A percentile compares a stretch with the other conserved stretches of the same genome.
These are phyloP conservation scores for Volvox carteri DNA, from an alignment of 163 green algal species.

Conservation along the genomic window DNA sequence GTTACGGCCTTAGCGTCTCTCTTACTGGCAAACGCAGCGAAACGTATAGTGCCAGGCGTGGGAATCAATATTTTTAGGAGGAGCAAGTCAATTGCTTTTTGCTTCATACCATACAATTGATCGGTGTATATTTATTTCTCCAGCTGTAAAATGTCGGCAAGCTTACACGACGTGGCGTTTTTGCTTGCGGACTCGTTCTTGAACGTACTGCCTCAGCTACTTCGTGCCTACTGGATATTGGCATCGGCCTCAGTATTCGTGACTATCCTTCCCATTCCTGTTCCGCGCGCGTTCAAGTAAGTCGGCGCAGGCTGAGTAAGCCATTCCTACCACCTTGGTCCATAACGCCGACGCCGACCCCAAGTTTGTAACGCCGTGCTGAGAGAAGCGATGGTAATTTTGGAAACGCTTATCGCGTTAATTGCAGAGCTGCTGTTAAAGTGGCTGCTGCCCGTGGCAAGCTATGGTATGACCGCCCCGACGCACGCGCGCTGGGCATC, in stretches of 20 bases:
- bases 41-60: too few relatives aligned
- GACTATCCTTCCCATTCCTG: constrained; percentile 69
- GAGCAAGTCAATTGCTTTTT: too few relatives aligned
- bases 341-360: too few relatives aligned
- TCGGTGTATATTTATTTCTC: too few relatives aligned
- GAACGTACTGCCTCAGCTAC: constrained; percentile 42
- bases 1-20: too few relatives aligned
- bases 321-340: background rate
- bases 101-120: too few relatives aligned
- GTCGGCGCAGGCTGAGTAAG: too few relatives aligned
- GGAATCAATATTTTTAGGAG: too few relatives aligned
- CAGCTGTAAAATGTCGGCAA: background rate
- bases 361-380: too few relatives aligned
- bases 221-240: constrained; percentile 73
- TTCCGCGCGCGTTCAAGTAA: constrained; percentile 73
- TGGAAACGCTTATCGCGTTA: background rate
- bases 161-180: background rate
- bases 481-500: constrained; percentile 64
- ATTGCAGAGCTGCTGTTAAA: constrained; percentile 79
- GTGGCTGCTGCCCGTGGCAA: constrained; percentile 86
- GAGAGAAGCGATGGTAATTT: too few relatives aligned
- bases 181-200: constrained; percentile 19
- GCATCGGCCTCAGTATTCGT: constrained; percentile 65
- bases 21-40: too few relatives aligned
- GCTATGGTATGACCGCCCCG: constrained; percentile 73